These are phyloP conservation scores for barrel medic (Medicago truncatula) DNA, from an alignment of 306 rosid species.

Conservation along the genomic window MtrunA17r5.0-ANR NC_053045.1:64626001-64626500, in stretches of 20 bases:
- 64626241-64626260: conserved; percentile 13
- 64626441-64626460: neutral
- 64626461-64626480: neutral
- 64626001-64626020: neutral
- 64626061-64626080: conserved; percentile 10
- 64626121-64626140: conserved; percentile 15
- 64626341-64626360: conserved; percentile 3
- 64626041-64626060: conserved; percentile 10
- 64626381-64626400: conserved; percentile 3
- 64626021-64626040: conserved; percentile 17
- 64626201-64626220: conserved; percentile 19
- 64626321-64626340: conserved; percentile 4
- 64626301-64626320: conserved; percentile 10
- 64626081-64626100: conserved; percentile 34
- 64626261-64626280: conserved; percentile 23
- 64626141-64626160: neutral
- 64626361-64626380: neutral
- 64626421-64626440: neutral
- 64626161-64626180: conserved; percentile 20
- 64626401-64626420: conserved; percentile 3
- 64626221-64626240: neutral
- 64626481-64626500: too few relatives aligned
- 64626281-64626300: neutral
- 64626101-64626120: conserved; percentile 18
- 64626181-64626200: neutral